Conservation (phyloP, 2,329 filamentous ascomycete species). For the Keithomyces neogunnii region DNA sequence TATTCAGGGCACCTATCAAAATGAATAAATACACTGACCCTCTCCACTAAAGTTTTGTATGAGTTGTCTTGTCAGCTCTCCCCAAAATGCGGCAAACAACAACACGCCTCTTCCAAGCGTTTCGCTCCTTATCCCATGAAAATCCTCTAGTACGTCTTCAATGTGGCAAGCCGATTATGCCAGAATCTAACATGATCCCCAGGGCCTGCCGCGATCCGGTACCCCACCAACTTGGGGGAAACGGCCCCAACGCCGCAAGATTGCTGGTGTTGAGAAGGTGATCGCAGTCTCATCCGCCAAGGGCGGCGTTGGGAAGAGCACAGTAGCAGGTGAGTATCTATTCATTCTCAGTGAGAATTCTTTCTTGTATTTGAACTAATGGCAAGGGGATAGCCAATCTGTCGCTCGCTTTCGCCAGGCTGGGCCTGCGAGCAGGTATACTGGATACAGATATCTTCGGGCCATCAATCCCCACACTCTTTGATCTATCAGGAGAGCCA, state of each 20-base stretch:
- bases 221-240: constrained; percentile 51
- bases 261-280: constrained; percentile 81
- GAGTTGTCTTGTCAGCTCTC: not conserved
- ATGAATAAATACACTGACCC: too few relatives aligned
- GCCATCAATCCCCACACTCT: constrained; percentile 83
- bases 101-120: constrained; percentile 25
- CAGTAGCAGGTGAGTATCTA: constrained; percentile 59
- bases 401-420: constrained; percentile 74
- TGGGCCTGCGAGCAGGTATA: constrained; percentile 75
- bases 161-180: rapidly evolving
- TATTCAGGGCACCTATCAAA: too few relatives aligned
- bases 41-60: not conserved
- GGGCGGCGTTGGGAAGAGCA: constrained; percentile 96
- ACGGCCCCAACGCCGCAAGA: constrained; percentile 70
- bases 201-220: constrained; percentile 81
- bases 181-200: not conserved
- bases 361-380: not conserved
- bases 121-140: constrained; percentile 52
- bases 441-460: constrained; percentile 96
- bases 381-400: constrained; percentile 56
- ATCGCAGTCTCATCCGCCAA: constrained; percentile 96
- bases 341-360: too few relatives aligned
- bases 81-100: constrained; percentile 29
- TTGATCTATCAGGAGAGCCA: constrained; percentile 74
- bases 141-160: constrained; percentile 64